Evolutionary conservation across 179 eudicot genomes (phyloP), one percentile per base, ranked within the genome.

Genomic region (Beta lomatogona): DNA sequence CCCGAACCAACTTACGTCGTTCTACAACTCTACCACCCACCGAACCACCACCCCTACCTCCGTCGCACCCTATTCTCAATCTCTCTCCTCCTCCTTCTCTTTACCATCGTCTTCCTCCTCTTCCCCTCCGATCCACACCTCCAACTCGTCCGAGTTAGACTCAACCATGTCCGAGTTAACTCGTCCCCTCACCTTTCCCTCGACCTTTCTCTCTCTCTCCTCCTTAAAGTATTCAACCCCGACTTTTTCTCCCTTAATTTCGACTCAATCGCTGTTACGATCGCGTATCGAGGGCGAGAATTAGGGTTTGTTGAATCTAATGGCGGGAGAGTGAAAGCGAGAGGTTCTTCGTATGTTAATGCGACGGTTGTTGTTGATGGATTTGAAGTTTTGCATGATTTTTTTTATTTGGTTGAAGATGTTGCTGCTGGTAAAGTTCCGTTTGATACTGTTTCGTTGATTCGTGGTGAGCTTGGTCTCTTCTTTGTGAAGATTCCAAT

Each of bases 51-150:
- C 79, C 73, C 10, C 50, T 10, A 16, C 58, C 28, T 66, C 76
- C 80, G 57, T 68, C 80, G 83, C 77, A 15, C 15, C 76, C 9
- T 76, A 59, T 52, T 58, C 80, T 12, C 59, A 19, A 2, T 81
- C 55, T 16, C 81, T 75, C 50, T 45, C 74, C n/a, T 86, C 83
- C 28, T 85, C 70, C 70, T 83, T 78, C 21, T 82, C 63, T 13
- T 55, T 5, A 45, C 76, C 82, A 9, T 74, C 57, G 4, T 63
- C 81, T 83, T 36, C 85, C 73, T 90, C 81, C 82, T 91, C 70
- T 91, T 77, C 86, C 93, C 93, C 6, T 83, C 93, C 77, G 86
- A 89, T 25, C 93, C 93, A 0, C 28, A 63, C 18, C 86, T 91
- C 83, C 68, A 79, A 79, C 78, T 91, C 85, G 84, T 79, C 85